Conservation (phyloP, 202 grass and related monocot species). For the Dendrocalamus latiflorus region DNA sequence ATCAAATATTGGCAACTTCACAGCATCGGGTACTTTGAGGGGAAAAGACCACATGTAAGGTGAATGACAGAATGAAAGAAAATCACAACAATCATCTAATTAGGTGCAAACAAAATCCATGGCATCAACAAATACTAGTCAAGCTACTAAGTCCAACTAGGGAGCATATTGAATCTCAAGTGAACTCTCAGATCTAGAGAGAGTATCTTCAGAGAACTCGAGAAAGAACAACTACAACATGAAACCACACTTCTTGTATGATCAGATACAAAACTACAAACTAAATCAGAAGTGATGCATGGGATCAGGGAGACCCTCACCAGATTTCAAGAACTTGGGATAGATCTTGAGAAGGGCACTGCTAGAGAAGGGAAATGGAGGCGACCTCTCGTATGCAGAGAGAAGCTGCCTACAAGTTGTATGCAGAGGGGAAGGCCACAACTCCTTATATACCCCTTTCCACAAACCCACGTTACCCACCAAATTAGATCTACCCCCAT, state of each 20-base stretch:
- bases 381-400: neutral
- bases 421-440: slow-evolving; percentile 24
- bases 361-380: neutral
- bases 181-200: slow-evolving; percentile 27
- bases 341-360: slow-evolving; percentile 13
- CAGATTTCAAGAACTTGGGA: slow-evolving; percentile 13
- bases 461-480: slow-evolving; percentile 24
- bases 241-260: neutral
- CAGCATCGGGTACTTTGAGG: neutral
- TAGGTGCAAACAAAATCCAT: neutral
- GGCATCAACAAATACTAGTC: neutral
- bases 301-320: slow-evolving; percentile 13
- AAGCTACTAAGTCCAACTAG: neutral
- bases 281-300: neutral
- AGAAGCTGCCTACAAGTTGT: slow-evolving; percentile 38
- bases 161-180: neutral
- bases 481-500: slow-evolving; percentile 34
- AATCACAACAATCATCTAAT: neutral
- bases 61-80: neutral
- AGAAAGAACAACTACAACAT: neutral
- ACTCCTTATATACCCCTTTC: slow-evolving; percentile 41
- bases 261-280: neutral
- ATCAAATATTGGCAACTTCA: neutral
- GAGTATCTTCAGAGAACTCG: neutral
- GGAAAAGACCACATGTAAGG: neutral